These are phyloP conservation scores for Acorus calamus DNA, from an alignment of 106 monocot species.

Conservation along the genomic window DNA sequence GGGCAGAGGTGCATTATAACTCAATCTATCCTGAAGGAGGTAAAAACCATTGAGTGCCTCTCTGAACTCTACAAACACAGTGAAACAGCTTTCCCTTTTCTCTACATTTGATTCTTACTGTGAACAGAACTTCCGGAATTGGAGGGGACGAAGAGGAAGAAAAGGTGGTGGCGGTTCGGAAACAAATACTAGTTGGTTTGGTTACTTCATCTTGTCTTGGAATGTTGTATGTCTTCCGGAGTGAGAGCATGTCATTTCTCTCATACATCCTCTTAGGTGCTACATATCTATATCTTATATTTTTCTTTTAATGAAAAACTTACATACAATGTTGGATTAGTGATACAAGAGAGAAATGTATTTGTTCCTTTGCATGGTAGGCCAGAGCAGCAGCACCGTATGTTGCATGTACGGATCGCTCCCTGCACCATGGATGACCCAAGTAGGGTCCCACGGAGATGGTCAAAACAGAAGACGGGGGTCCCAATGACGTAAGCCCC, in stretches of 20 bases:
- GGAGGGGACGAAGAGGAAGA: slow-evolving; percentile 43
- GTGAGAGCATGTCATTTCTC: too few relatives aligned
- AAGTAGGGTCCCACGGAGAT: too few relatives aligned
- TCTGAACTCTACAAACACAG: not conserved
- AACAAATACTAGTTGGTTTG: slow-evolving; percentile 20
- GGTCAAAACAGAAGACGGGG: too few relatives aligned
- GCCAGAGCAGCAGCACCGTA: too few relatives aligned
- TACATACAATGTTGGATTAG: not conserved
- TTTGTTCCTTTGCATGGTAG: too few relatives aligned
- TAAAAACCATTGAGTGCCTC: slow-evolving; percentile 7
- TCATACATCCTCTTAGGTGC: too few relatives aligned
- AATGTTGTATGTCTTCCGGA: too few relatives aligned
- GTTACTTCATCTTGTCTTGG: too few relatives aligned
- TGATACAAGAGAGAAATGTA: not conserved
- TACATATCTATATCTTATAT: not conserved
- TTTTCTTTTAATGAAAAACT: not conserved
- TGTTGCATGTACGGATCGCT: too few relatives aligned
- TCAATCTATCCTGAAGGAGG: slow-evolving; percentile 73
- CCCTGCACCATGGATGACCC: too few relatives aligned
- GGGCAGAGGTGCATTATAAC: slow-evolving; percentile 84
- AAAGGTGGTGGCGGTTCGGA: slow-evolving; percentile 63
- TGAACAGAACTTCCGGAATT: slow-evolving; percentile 32
- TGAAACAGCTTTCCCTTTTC: too few relatives aligned
- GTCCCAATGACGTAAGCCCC: too few relatives aligned
- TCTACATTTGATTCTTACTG: not conserved